Evolutionary conservation across 2,329 filamentous ascomycete species (phyloP).

Genomic region (Sporothrix pseudoabietina): DNA sequence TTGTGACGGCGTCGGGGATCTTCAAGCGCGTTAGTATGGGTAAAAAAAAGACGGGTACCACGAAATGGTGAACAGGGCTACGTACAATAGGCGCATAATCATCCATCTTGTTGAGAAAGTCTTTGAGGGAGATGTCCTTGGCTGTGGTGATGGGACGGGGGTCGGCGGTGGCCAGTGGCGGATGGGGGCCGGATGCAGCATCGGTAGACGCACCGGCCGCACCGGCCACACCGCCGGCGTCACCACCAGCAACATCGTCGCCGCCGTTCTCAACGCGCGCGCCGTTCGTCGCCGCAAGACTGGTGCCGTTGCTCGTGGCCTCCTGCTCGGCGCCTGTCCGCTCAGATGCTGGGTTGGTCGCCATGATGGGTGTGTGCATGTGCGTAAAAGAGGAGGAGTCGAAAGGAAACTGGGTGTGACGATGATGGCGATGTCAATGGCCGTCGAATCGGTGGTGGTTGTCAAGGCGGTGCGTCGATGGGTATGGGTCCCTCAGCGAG

Average conservation of each 20-base stretch:
- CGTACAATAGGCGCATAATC: conserved; percentile 95
- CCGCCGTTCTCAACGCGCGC: not conserved
- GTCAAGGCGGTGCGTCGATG: conserved; percentile 3
- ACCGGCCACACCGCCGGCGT: not conserved
- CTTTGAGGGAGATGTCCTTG: conserved; percentile 89
- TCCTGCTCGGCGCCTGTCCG: conserved; percentile 23
- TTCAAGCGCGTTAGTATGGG: conserved; percentile 42
- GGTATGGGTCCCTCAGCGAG: not conserved
- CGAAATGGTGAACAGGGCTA: conserved; percentile 31
- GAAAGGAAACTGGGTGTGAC: not conserved
- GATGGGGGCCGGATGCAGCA: not conserved
- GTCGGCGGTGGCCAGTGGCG: conserved; percentile 8
- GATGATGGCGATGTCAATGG: not conserved
- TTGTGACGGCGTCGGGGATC: conserved; percentile 96
- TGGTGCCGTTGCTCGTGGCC: conserved; percentile 29
- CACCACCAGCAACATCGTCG: not conserved
- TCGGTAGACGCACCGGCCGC: conserved; percentile 1
- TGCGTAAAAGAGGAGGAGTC: no score
- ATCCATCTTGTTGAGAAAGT: conserved; percentile 95
- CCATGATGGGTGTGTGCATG: conserved; percentile 24
- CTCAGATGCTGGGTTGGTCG: conserved; percentile 29
- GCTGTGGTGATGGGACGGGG: conserved; percentile 54
- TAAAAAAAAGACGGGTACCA: not conserved
- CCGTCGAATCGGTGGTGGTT: not conserved
- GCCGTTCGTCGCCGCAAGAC: conserved; percentile 25